Base-by-base conservation (phyloP, 179 eudicot species). In the Corrigiola litoralis region DNA sequence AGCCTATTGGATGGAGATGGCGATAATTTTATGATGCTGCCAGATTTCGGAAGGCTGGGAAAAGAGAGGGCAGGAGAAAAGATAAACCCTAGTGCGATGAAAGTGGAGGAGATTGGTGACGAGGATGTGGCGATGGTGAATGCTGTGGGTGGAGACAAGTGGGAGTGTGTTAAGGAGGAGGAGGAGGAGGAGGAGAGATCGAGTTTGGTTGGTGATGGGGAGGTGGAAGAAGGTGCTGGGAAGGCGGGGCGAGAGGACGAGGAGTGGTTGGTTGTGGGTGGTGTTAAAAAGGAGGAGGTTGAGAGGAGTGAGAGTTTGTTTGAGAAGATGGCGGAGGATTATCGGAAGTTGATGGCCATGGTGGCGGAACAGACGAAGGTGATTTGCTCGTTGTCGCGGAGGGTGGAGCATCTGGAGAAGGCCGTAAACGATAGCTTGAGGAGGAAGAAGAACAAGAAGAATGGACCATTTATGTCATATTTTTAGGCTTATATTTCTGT, bases 341-440 rank as follows among this genome's bases (percentile, higher is more conserved):
- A 85, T 29, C 61, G 61, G 72, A 79, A 66, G 76, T 74, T 89
- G 88, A 68, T 86, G 87, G 56, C 52, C 0, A 16, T 86, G 82
- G 69, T 86, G 79, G 75, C 54, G 31, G 28, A n/a, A 17, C 90
- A 86, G 53, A 76, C 77, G 2, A 73, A 38, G n/a, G 67, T 86
- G 79, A 65, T 86, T 6, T 67, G 65, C 17, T 79, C 79, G 7
- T 63, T 89, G 50, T 53, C 75, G 0, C 69, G 63, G 11, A 74
- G 92, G 36, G 88, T 89, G 31, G 88, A 72, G 72, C 72, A 70
- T 13, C 27, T 88, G 79, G 95, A 88, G 84, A 84, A 76, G 71
- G 88, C 83, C 3, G 42, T 75, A 54, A 71, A 71, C 48, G 81
- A 82, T 11, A 58, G 67, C 27, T 48, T 74, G 38, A 79, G 67